Percentiles rank a stretch among this genome's conserved stretches.
phyloP scores from a whole-genome alignment of 371 early-diverging fungal genomes.

The Dichotomocladium elegans region DNA sequence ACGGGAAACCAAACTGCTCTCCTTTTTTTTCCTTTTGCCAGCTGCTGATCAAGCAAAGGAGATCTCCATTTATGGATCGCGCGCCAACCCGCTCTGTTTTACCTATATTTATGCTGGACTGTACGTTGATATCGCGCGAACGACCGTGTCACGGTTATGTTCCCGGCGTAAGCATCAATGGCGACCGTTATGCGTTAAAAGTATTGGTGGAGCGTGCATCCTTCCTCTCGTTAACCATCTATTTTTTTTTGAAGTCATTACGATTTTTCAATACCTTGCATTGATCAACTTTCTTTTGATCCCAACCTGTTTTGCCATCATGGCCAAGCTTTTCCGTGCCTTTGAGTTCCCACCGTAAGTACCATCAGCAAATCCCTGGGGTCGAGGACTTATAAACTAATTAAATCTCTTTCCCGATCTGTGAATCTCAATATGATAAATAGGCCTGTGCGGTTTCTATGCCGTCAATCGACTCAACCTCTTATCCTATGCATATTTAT shows the following conservation, averaged over 20 bases:
- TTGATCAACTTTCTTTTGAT: constrained; percentile 35
- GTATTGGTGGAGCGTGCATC: not conserved
- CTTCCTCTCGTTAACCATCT: not conserved
- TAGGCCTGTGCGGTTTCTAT: constrained; percentile 42
- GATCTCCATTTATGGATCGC: constrained; percentile 36
- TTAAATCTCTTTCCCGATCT: not conserved
- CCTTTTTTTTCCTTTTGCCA: not conserved
- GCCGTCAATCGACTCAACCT: constrained; percentile 39
- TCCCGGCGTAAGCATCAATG: constrained; percentile 10
- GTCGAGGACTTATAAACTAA: too few relatives aligned
- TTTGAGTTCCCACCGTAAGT: constrained; percentile 41
- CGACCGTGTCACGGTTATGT: constrained; percentile 26
- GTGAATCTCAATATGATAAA: not conserved
- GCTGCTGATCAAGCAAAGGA: constrained; percentile 10
- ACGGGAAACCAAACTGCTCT: not conserved
- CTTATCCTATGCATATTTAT: constrained; percentile 40
- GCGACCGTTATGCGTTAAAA: too few relatives aligned
- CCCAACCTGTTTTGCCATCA: constrained; percentile 29
- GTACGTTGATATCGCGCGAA: constrained; percentile 26
- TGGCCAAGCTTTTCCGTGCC: constrained; percentile 17
- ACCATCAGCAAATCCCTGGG: too few relatives aligned
- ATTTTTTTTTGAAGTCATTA: not conserved
- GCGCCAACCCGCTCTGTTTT: constrained; percentile 42
- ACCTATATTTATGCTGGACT: constrained; percentile 42
- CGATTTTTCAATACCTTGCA: constrained; percentile 31